Base-by-base conservation (phyloP, 1,139 yeast genomes). In the Kluyveromyces sp. region DNA sequence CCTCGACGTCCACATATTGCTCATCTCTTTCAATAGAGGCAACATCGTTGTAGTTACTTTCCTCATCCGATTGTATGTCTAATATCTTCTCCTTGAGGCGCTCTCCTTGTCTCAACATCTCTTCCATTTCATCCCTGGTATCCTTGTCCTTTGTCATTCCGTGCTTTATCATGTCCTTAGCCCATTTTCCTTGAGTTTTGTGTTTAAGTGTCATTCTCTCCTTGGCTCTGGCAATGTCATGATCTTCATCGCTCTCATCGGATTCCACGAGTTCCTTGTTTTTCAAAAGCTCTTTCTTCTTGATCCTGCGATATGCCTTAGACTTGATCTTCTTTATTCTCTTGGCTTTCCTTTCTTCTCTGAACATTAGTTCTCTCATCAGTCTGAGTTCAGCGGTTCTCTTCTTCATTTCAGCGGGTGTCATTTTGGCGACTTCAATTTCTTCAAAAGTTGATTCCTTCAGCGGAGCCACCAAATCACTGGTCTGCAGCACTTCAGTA, bases 331-430 rank as follows among this genome's bases (percentile, higher is more conserved):
- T 92, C 69, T 89, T 89, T 57, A 92, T 75, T 55, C 99, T 76
- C 63, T 78, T 87, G 17, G 97, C 88, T 60, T 86, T 82, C 57
- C 81, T 78, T 67, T 92, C 96, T 58, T 92, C 96, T 58, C 97
- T 76, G 67, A 88, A 92, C 95, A 92, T 86, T 50, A 92, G 74
- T 59, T 92, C 98, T 51, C 98, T 77, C 96, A 88, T 88, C 57
- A 83, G 66, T 54, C 97, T 75, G 53, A 92, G 74, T 64, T 92
- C 96, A 46, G 78, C 76, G 12, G 94, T 83, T 52, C 95, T 76
- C 59, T 80, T 78, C 48, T 71, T 70, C 67, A 89, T 68, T 43
- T 94, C 98, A 50, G 84, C 95, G 22, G 83, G 77, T 0, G 94
- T 74, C 62, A 92, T 66, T 54, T 83, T 81, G 2, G 94, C 87